Evolutionary conservation across 768 basidiomycete genomes (phyloP), one percentile per base, ranked within the genome.

Genomic region (Tricholoma hemisulphureum): DNA sequence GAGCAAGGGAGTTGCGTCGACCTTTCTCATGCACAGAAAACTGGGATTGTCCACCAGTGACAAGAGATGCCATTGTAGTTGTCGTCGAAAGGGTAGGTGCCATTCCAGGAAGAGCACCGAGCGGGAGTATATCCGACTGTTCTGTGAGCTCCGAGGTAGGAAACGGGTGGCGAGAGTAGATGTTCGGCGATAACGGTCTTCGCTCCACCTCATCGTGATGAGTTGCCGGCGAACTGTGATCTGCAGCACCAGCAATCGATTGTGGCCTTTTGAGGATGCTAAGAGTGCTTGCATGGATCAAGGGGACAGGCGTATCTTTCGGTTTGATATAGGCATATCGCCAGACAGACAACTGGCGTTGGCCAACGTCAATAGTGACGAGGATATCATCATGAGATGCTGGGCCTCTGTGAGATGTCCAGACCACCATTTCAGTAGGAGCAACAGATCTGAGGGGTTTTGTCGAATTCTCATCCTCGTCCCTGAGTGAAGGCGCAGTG

Each of bases 281-380:
- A 29, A 64, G 64, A 4, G 65, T 53, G 20, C 62, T 63, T 28
- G 68, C 54, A 41, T 69, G 71, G 0, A 67, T 71, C 16, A 75
- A 65, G 11, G 79, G 77, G 16, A 76, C 66, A 3, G 82, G 83
- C 1, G 77, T 73, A 58, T 83, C 81, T 64, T 81, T 84, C 9
- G 83, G 84, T 60, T 83, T 83, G 58, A 87, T 70, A 63, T 86
- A 87, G 0, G 77, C 80, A 66, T 91, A 91, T 24, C 87, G 80
- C 90, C 91, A 93, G 37, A 91, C 70, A 2, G 86, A 81, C 2
- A 91, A 62, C 46, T 76, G 77, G 10, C 72, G 75, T 51, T 75
- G 81, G 52, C 82, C 81, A 6, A 76, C 67, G 58, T 89, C 77
- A 23, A 87, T 72, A 1, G 89, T 89, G 29, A 89, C 79, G 7